A percentile compares a stretch with the other conserved stretches of the same genome.
Evolutionary conservation across 768 basidiomycete genomes (phyloP).

Genomic region (Mycena kentingensis): DNA sequence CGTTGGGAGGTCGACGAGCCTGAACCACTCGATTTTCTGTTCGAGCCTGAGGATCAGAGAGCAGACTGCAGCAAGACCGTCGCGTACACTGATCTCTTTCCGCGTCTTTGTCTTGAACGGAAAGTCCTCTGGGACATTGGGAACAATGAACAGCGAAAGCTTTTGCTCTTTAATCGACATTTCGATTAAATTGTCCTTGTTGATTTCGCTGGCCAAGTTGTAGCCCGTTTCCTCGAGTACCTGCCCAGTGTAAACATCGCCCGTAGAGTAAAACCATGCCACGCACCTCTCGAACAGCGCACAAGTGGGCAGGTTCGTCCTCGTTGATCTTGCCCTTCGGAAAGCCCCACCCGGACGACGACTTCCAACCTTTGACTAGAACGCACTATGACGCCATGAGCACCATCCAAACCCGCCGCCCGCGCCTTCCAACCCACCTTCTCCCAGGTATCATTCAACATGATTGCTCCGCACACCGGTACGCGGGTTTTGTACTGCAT

Average conservation of each 20-base stretch:
- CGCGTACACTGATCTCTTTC: slow-evolving; percentile 94
- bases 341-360: slow-evolving; percentile 97
- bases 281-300: slow-evolving; percentile 89
- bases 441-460: slow-evolving; percentile 89
- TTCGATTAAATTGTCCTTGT: slow-evolving; percentile 73
- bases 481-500: slow-evolving; percentile 97
- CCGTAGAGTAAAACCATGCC: neutral
- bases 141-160: slow-evolving; percentile 88
- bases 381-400: slow-evolving; percentile 61
- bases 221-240: slow-evolving; percentile 97
- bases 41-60: slow-evolving; percentile 19
- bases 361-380: slow-evolving; percentile 98
- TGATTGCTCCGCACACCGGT: slow-evolving; percentile 96
- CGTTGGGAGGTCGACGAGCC: slow-evolving; percentile 83
- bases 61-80: slow-evolving; percentile 9
- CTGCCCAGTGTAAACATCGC: slow-evolving; percentile 42
- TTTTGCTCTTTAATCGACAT: slow-evolving; percentile 88
- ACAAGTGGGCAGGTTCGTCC: slow-evolving; percentile 78
- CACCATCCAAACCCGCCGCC: neutral
- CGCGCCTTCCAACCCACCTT: slow-evolving; percentile 59
- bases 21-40: slow-evolving; percentile 98
- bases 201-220: slow-evolving; percentile 71
- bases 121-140: slow-evolving; percentile 84
- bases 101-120: slow-evolving; percentile 91
- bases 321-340: slow-evolving; percentile 99